These are phyloP conservation scores for Phlegmacium glaucopus DNA, from an alignment of 768 basidiomycete genomes.

Conservation along the genomic window DNA sequence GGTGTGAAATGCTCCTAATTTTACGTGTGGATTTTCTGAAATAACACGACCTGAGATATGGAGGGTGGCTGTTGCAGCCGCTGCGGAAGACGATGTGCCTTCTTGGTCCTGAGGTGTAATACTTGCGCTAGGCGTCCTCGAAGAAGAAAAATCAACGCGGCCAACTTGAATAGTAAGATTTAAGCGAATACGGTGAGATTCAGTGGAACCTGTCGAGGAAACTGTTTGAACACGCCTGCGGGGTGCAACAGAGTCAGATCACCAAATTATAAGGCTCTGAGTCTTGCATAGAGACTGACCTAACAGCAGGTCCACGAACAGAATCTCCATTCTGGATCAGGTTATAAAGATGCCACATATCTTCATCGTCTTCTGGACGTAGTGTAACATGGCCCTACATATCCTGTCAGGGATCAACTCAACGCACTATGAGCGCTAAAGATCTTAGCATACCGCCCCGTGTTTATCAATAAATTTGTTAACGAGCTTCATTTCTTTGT, in stretches of 20 bases:
- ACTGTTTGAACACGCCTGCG: constrained; percentile 81
- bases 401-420: constrained; percentile 29
- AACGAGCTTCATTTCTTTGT: constrained; percentile 73
- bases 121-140: constrained; percentile 41
- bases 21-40: constrained; percentile 85
- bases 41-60: constrained; percentile 87
- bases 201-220: constrained; percentile 90
- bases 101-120: constrained; percentile 29
- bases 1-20: constrained; percentile 92
- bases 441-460: constrained; percentile 49
- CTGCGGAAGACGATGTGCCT: constrained; percentile 29
- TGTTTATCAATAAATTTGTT: constrained; percentile 82
- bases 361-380: constrained; percentile 96
- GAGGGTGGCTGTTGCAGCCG: constrained; percentile 54
- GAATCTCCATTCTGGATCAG: constrained; percentile 87
- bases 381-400: constrained; percentile 88
- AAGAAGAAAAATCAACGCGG: constrained; percentile 78
- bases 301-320: constrained; percentile 81
- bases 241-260: neutral
- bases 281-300: constrained; percentile 38
- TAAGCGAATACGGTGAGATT: constrained; percentile 83
- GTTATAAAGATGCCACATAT: constrained; percentile 99
- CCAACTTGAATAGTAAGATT: constrained; percentile 82
- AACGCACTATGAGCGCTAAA: constrained; percentile 5
- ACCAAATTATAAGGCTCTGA: neutral